A percentile compares a stretch with the other conserved stretches of the same genome.
These are phyloP conservation scores for Citrus glauca DNA, from an alignment of 345 rosid species.

Conservation along the genomic window DNA sequence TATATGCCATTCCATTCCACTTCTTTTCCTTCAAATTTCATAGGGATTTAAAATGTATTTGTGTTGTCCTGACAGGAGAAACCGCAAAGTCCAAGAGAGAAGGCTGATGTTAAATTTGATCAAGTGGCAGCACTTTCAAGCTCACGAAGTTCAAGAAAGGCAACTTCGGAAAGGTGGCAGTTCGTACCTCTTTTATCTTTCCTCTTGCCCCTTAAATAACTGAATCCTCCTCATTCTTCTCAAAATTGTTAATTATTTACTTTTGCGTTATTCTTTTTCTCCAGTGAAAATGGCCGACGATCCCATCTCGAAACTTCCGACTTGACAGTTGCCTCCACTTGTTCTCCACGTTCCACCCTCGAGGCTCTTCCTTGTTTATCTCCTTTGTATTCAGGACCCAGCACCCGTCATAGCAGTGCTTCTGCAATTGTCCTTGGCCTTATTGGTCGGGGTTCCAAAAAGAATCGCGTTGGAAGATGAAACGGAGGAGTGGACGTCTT, in stretches of 20 bases:
- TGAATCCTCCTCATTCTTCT: slow-evolving; percentile 13
- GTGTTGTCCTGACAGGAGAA: slow-evolving; percentile 42
- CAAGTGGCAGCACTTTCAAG: slow-evolving; percentile 26
- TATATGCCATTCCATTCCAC: slow-evolving; percentile 5
- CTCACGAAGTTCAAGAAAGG: slow-evolving; percentile 19
- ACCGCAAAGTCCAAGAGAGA: slow-evolving; percentile 32
- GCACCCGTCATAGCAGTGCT: slow-evolving; percentile 9
- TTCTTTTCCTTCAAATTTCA: neutral
- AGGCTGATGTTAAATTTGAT: slow-evolving; percentile 39
- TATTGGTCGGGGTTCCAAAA: neutral
- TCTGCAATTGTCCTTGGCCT: slow-evolving; percentile 3
- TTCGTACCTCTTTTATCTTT: neutral
- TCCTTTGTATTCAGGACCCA: slow-evolving; percentile 24
- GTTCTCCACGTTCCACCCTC: slow-evolving; percentile 48
- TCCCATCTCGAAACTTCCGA: slow-evolving; percentile 38
- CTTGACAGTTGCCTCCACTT: slow-evolving; percentile 29
- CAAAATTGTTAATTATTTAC: slow-evolving; percentile 6
- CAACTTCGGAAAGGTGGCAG: slow-evolving; percentile 48
- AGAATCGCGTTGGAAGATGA: slow-evolving; percentile 1
- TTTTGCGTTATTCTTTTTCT: slow-evolving; percentile 43
- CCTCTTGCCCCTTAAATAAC: neutral
- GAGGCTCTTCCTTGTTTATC: slow-evolving; percentile 47
- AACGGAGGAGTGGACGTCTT: slow-evolving; percentile 13
- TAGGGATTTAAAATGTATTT: neutral
- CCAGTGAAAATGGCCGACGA: slow-evolving; percentile 48